Percentiles rank a stretch among this genome's conserved stretches.
These are phyloP conservation scores for Rugonectria rugulosa DNA, from an alignment of 2,329 filamentous ascomycete genomes.

Conservation along the genomic window DNA sequence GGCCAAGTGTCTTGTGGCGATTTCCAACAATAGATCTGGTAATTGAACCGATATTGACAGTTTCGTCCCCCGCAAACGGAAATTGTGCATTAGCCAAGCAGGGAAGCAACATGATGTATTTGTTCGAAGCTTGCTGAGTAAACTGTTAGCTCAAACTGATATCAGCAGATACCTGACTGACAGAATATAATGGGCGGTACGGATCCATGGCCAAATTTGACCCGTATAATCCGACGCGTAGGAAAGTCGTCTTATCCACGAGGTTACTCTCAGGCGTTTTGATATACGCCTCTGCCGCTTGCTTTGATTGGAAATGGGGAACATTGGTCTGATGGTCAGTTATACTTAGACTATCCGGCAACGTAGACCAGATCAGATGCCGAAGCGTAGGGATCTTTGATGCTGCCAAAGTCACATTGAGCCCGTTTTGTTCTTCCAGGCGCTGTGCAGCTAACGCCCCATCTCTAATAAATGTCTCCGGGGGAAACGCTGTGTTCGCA, in stretches of 20 bases:
- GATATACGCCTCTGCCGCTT: background rate
- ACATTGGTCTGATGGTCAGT: background rate
- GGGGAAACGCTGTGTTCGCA: background rate
- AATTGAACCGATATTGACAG: background rate
- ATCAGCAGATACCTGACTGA: background rate
- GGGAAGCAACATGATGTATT: background rate
- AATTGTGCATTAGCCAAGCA: background rate
- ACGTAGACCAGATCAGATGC: constrained; percentile 12
- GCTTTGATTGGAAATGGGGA: constrained; percentile 8
- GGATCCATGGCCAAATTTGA: background rate
- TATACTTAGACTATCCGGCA: background rate
- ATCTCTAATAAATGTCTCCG: background rate
- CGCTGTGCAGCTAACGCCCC: background rate
- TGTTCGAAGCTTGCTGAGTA: no score
- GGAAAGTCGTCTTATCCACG: background rate
- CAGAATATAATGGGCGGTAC: background rate
- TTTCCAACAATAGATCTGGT: background rate
- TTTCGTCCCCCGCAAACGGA: background rate
- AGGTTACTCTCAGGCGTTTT: background rate
- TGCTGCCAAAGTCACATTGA: background rate
- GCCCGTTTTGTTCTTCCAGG: background rate
- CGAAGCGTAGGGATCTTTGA: background rate
- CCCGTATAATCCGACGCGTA: background rate
- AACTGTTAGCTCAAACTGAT: background rate
- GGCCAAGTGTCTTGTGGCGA: constrained; percentile 1